These are phyloP conservation scores for Phialocephala sp. DNA, from an alignment of 2,329 filamentous ascomycete species.

Conservation along the genomic window DNA sequence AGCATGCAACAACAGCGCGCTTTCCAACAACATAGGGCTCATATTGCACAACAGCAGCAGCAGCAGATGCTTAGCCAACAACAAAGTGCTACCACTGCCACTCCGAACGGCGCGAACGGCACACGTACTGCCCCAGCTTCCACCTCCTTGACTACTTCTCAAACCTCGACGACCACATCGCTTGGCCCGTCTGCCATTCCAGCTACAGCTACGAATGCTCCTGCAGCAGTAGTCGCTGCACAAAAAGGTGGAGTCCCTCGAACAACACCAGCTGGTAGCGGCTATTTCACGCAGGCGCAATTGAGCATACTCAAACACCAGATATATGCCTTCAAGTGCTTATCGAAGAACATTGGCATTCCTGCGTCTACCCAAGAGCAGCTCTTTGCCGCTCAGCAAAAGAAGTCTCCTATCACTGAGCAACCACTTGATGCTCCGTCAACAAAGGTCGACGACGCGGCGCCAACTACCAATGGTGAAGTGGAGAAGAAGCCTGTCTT, in stretches of 20 bases:
- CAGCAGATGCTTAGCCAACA: conserved; percentile 52
- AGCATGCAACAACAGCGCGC: conserved; percentile 69
- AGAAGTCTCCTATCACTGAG: conserved; percentile 50
- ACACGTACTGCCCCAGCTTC: conserved; percentile 47
- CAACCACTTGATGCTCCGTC: conserved; percentile 34
- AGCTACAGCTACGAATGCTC: conserved; percentile 30
- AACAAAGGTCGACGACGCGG: conserved; percentile 33
- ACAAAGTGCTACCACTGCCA: conserved; percentile 61
- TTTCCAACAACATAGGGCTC: conserved; percentile 49
- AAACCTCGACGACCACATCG: conserved; percentile 35
- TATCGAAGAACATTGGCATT: conserved; percentile 86
- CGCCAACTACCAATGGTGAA: conserved; percentile 48
- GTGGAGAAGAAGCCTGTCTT: conserved; percentile 41
- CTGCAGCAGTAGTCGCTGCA: conserved; percentile 14
- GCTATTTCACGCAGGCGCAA: conserved; percentile 79
- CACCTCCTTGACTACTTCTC: conserved; percentile 30
- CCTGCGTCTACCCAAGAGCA: conserved; percentile 80
- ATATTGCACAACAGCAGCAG: conserved; percentile 59
- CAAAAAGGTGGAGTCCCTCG: conserved; percentile 39
- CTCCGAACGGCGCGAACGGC: conserved; percentile 62
- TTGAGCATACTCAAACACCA: conserved; percentile 80
- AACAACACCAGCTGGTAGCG: conserved; percentile 44
- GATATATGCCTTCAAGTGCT: conserved; percentile 87
- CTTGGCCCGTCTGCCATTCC: conserved; percentile 41
- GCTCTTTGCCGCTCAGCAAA: conserved; percentile 77